Conservation (phyloP, 768 basidiomycete species). For the Termitomyces sp. region DNA sequence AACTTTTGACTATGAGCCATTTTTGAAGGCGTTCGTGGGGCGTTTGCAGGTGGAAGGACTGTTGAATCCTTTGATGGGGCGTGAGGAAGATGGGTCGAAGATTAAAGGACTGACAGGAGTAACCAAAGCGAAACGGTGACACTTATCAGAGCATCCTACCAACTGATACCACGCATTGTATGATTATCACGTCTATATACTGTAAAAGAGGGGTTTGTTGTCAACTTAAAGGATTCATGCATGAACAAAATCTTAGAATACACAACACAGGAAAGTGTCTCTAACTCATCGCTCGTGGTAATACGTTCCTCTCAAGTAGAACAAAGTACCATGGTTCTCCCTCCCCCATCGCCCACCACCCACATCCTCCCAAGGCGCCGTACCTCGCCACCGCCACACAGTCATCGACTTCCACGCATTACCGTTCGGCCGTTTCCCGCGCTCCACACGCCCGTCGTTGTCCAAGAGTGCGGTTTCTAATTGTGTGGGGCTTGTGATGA, state of each 20-base stretch:
- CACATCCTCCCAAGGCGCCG: slow-evolving; percentile 16
- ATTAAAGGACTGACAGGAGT: slow-evolving; percentile 4
- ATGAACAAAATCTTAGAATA: not conserved
- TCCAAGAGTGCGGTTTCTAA: slow-evolving; percentile 51
- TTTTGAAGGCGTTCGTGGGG: slow-evolving; percentile 42
- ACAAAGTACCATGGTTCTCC: slow-evolving; percentile 43
- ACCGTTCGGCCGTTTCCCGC: slow-evolving; percentile 34
- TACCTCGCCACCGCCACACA: slow-evolving; percentile 45
- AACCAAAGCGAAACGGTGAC: slow-evolving; percentile 5
- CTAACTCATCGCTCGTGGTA: slow-evolving; percentile 25
- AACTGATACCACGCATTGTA: not conserved
- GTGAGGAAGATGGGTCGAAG: slow-evolving; percentile 29
- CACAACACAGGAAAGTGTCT: not conserved
- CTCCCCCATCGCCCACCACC: slow-evolving; percentile 33
- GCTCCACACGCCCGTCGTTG: slow-evolving; percentile 42
- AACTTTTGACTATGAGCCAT: slow-evolving; percentile 62
- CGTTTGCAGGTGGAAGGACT: slow-evolving; percentile 41
- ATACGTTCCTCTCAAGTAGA: slow-evolving; percentile 41
- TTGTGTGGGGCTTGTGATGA: slow-evolving; percentile 38
- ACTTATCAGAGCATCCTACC: not conserved
- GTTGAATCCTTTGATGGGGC: slow-evolving; percentile 37
- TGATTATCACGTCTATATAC: not conserved
- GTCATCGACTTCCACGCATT: slow-evolving; percentile 57
- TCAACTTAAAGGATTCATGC: not conserved
- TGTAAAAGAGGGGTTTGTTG: not conserved